Evolutionary conservation across 805 yeast genomes (phyloP), one percentile per base, ranked within the genome.

Genomic region (Saccharomycopsis capsularis): DNA sequence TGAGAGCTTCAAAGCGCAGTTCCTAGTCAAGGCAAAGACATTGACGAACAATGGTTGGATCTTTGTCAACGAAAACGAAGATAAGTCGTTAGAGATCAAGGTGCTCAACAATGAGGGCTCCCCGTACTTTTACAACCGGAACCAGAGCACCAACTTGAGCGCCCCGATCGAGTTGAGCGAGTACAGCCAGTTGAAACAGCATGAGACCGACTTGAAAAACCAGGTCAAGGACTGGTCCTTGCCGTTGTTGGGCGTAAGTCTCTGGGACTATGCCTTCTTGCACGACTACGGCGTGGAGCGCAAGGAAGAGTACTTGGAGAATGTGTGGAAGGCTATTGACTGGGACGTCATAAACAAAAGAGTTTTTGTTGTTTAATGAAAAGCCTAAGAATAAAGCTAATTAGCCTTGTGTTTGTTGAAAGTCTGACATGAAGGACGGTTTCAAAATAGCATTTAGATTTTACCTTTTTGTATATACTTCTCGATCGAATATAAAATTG

Each of bases 251-350:
- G 85, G 81, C 44, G 73, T 89, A 55, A 87, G 81, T 65, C 74
- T 85, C 56, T 90, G 97, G 96, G 95, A 91, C 63, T 78, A 81
- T 55, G 87, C 96, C n/a, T 93, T 82, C 64, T 59, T 88, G 40
- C 68, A 76, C 24, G 98, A 93, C 65, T 91, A 82, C 66, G 96
- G 97, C 42, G 74, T 86, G 46, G 69, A 65, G 45, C 61, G 58
- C 21, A 84, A 82, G 68, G 70, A 76, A 40, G 70, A 75, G 46
- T 93, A 85, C 65, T 73, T 93, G 56, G 76, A 76, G 53, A 82
- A 81, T 54, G 81, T 82, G 60, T 81, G 95, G 80, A 76, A 80
- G 46, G 73, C 87, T 56, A 75, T 90, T 52, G 82, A 91, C 67
- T 93, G 99, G 99, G 74, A 78, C 44, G 81, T 82, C 37, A 74